A percentile compares a stretch with the other conserved stretches of the same genome.
These are phyloP conservation scores for Sapria himalayana DNA, from an alignment of 345 rosid species.

Conservation along the genomic window DNA sequence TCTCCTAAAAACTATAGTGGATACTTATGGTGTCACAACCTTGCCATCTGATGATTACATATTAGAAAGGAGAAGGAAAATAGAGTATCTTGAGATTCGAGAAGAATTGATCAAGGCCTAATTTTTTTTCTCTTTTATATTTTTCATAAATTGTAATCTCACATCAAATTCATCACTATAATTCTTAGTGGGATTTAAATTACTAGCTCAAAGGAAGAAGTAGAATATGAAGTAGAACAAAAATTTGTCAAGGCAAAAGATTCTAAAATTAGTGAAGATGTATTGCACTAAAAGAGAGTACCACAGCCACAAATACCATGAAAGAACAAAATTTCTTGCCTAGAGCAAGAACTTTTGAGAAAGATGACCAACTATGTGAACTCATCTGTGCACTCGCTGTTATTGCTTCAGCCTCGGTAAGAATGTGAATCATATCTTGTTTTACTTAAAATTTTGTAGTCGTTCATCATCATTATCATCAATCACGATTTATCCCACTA, in stretches of 20 bases:
- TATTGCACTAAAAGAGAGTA: conserved; percentile 69
- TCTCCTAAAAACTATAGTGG: conserved; percentile 90
- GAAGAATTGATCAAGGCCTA: conserved; percentile 78
- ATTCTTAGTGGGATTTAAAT: not conserved
- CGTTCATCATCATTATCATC: too few species aligned
- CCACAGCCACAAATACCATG: conserved; percentile 38
- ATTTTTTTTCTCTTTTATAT: conserved; percentile 8
- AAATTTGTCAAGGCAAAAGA: conserved; percentile 51
- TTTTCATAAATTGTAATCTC: too few species aligned
- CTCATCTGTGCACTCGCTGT: conserved; percentile 93
- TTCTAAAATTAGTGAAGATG: conserved; percentile 38
- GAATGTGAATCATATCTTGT: conserved; percentile 8
- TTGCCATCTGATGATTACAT: conserved; percentile 85
- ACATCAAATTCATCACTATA: too few species aligned
- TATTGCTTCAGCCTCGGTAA: conserved; percentile 92
- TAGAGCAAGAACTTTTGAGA: conserved; percentile 65
- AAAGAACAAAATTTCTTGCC: conserved; percentile 61
- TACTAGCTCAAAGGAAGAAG: conserved; percentile 55
- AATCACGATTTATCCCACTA: too few species aligned
- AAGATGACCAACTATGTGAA: conserved; percentile 92
- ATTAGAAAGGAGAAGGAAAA: conserved; percentile 73
- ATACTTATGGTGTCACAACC: conserved; percentile 64
- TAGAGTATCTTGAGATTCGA: conserved; percentile 86
- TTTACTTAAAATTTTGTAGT: conserved; percentile 1
- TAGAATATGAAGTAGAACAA: conserved; percentile 73